Percentiles rank a stretch among this genome's conserved stretches.
Conservation (phyloP, 768 basidiomycete genomes). For the Boletus sensibilis region DNA sequence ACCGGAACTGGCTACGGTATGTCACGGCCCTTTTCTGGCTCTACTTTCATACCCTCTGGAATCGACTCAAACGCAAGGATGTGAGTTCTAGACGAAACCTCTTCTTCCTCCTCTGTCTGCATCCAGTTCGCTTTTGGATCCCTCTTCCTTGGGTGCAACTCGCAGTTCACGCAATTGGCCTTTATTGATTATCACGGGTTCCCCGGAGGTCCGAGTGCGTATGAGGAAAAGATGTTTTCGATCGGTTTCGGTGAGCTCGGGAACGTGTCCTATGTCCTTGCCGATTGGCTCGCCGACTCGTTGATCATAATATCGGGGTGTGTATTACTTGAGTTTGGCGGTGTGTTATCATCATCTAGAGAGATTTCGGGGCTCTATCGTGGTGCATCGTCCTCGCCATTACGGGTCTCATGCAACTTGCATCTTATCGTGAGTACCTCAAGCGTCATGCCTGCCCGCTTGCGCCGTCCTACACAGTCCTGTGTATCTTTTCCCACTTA, state of each 20-base stretch:
- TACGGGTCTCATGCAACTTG: constrained; percentile 25
- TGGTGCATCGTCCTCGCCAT: constrained; percentile 17
- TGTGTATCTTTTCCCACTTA: constrained; percentile 26
- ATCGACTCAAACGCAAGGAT: constrained; percentile 15
- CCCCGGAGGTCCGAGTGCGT: constrained; percentile 27
- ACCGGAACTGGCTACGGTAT: constrained; percentile 29
- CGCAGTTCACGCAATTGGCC: constrained; percentile 30
- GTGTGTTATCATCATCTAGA: constrained; percentile 29
- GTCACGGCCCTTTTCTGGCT: constrained; percentile 26
- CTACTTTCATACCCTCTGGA: constrained; percentile 21
- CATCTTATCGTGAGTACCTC: constrained; percentile 24
- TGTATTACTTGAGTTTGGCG: constrained; percentile 30
- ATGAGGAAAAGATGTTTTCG: constrained; percentile 29
- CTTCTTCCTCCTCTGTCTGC: constrained; percentile 23
- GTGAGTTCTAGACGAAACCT: constrained; percentile 14
- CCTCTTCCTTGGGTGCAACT: constrained; percentile 27
- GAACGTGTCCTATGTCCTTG: constrained; percentile 28
- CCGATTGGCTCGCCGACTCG: constrained; percentile 29
- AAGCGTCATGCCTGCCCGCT: neutral
- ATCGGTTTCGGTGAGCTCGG: constrained; percentile 24
- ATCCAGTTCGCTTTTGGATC: constrained; percentile 25
- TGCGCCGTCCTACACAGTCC: constrained; percentile 5
- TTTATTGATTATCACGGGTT: constrained; percentile 30
- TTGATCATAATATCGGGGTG: neutral
- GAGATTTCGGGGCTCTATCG: constrained; percentile 14